These are phyloP conservation scores for Paspalum notatum DNA, from an alignment of 176 grass and related monocot species.

Conservation along the genomic window DNA sequence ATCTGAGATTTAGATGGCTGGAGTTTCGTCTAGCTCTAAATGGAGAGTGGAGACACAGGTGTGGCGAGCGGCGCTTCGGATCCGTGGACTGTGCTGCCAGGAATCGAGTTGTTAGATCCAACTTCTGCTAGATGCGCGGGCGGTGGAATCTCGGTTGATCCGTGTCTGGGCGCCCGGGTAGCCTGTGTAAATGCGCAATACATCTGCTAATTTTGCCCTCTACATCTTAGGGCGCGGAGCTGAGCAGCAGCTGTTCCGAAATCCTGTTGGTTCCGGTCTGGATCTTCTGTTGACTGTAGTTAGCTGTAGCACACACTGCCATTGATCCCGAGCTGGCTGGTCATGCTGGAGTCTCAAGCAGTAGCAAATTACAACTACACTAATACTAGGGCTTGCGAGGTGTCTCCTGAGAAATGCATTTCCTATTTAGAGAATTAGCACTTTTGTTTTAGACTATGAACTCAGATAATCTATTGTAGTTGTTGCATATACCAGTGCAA, in stretches of 20 bases:
- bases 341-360: not conserved
- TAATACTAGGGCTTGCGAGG: not conserved
- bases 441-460: not conserved
- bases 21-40: not conserved
- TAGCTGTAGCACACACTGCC: constrained; percentile 1
- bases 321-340: not conserved
- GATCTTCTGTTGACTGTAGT: constrained; percentile 35
- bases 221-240: not conserved
- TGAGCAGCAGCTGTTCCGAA: not conserved
- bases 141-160: constrained; percentile 35
- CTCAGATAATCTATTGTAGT: not conserved
- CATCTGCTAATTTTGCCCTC: not conserved
- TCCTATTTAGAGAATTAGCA: not conserved
- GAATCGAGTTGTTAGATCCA: constrained; percentile 38
- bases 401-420: not conserved
- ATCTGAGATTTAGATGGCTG: not conserved
- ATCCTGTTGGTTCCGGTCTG: not conserved
- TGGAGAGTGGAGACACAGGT: not conserved
- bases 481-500: not conserved
- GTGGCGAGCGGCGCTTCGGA: not conserved
- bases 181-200: not conserved
- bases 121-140: not conserved
- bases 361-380: not conserved
- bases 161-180: not conserved
- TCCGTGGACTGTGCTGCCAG: not conserved